Percentiles rank a stretch among this genome's conserved stretches.
These are phyloP conservation scores for Hordeum marinum DNA, from an alignment of 176 grass and related monocot species.

Conservation along the genomic window DNA sequence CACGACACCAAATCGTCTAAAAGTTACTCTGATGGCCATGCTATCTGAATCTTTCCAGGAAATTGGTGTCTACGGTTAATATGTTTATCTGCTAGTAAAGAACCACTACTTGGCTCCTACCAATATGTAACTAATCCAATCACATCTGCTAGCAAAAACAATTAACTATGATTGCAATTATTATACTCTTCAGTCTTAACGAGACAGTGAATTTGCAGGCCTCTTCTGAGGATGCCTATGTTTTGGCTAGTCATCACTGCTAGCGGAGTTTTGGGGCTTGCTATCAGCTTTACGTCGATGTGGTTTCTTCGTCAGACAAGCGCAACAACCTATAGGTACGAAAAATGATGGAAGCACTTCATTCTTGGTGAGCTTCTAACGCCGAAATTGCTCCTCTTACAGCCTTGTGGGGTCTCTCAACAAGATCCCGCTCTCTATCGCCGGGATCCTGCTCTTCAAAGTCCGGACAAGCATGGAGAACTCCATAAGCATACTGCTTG, in stretches of 20 bases:
- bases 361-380: conserved; percentile 3
- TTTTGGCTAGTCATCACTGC: conserved; percentile 86
- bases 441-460: conserved; percentile 79
- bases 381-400: conserved; percentile 14
- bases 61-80: too few species aligned
- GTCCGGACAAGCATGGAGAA: conserved; percentile 86
- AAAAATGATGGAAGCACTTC: neutral
- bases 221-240: conserved; percentile 70
- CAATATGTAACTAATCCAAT: neutral
- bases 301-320: conserved; percentile 99
- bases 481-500: conserved; percentile 68
- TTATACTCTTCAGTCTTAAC: neutral
- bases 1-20: too few species aligned
- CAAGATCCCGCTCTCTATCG: conserved; percentile 91
- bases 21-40: too few species aligned
- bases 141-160: neutral
- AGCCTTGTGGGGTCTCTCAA: conserved; percentile 93
- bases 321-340: conserved; percentile 90
- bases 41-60: too few species aligned
- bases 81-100: too few species aligned
- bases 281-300: conserved; percentile 94
- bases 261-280: conserved; percentile 87
- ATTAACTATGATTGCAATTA: neutral
- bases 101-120: too few species aligned
- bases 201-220: conserved; percentile 54